These are phyloP conservation scores for Boechera retrofracta DNA, from an alignment of 345 rosid species.

Conservation along the genomic window DNA sequence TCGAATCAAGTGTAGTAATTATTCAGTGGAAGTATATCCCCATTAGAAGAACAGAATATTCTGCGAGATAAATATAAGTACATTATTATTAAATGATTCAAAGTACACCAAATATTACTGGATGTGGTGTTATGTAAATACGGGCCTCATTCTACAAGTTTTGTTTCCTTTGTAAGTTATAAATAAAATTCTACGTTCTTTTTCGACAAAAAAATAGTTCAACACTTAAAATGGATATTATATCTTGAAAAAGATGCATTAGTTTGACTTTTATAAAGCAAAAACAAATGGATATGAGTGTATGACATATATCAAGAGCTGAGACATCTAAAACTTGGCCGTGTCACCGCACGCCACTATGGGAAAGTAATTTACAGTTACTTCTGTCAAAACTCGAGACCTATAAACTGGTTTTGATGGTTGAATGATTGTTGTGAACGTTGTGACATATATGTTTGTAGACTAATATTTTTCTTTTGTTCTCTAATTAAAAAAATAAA, in stretches of 20 bases:
- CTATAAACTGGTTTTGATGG: too few relatives aligned
- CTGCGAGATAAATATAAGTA: background rate
- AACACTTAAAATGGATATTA: background rate
- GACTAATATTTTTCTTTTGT: too few relatives aligned
- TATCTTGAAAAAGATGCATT: background rate
- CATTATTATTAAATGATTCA: background rate
- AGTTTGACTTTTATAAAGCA: background rate
- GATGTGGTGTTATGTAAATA: background rate
- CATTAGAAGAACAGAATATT: background rate
- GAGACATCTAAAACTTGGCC: background rate
- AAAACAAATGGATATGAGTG: background rate
- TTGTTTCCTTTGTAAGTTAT: background rate
- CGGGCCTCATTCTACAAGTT: background rate
- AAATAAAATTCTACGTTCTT: background rate
- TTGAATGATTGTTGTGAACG: too few relatives aligned
- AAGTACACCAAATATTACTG: background rate
- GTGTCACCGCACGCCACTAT: constrained; percentile 9
- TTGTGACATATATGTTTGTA: too few relatives aligned
- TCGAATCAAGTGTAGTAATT: background rate
- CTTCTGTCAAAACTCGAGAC: background rate
- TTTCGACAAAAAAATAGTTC: too few relatives aligned
- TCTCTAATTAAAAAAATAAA: too few relatives aligned
- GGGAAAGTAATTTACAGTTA: background rate
- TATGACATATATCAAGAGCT: background rate
- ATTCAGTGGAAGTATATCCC: background rate